Conservation (phyloP, 306 rosid genomes). For the Trifolium subterraneum region DNA sequence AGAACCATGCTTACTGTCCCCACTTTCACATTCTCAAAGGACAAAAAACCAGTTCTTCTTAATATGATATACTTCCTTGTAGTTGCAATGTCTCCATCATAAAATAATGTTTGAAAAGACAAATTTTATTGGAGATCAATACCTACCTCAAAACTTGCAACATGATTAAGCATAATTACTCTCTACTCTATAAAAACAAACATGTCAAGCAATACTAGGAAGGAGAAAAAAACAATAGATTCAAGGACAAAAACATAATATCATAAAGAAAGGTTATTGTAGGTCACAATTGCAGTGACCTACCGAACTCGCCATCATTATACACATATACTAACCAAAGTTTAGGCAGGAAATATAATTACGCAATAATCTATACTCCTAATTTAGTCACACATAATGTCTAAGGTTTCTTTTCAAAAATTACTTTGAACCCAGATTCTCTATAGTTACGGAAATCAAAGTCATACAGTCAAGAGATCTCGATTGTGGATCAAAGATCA, state of each 20-base stretch:
- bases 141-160: background rate
- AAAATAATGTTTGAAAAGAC: slow-evolving; percentile 9
- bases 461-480: background rate
- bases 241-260: background rate
- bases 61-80: background rate
- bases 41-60: slow-evolving; percentile 24
- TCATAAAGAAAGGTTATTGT: background rate
- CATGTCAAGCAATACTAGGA: background rate
- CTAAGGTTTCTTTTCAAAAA: background rate
- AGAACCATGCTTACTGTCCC: slow-evolving; percentile 33
- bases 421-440: background rate
- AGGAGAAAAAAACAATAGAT: too few species aligned
- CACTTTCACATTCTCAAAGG: slow-evolving; percentile 32
- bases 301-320: too few species aligned
- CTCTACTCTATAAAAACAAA: too few species aligned
- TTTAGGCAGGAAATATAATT: background rate
- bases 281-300: background rate
- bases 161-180: background rate
- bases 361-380: background rate
- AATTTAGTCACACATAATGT: background rate
- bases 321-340: background rate
- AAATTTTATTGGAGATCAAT: background rate
- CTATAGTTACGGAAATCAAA: background rate
- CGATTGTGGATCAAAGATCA: background rate
- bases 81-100: slow-evolving; percentile 47